A percentile compares a stretch with the other conserved stretches of the same genome.
phyloP scores from a whole-genome alignment of 306 rosid genomes.

The Corylus americana region DNA sequence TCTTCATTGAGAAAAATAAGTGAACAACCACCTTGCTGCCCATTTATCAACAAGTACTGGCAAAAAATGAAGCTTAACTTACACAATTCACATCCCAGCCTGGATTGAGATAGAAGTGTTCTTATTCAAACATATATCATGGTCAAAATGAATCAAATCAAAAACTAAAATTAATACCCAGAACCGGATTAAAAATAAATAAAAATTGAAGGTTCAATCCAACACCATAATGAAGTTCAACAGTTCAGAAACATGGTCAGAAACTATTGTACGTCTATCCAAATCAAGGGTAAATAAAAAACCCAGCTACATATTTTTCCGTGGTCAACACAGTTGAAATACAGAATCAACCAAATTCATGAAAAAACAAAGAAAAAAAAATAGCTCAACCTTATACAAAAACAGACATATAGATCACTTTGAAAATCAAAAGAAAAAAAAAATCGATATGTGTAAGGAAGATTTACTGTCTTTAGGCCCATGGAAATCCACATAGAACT shows the following conservation, averaged over 20 bases:
- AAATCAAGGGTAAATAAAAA: conserved; percentile 3
- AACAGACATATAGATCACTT: neutral
- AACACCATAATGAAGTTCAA: conserved; percentile 9
- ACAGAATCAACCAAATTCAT: conserved; percentile 6
- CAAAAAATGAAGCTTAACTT: neutral
- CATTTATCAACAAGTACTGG: conserved; percentile 22
- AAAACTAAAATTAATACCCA: neutral
- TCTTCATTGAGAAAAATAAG: conserved; percentile 24
- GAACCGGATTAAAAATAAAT: neutral
- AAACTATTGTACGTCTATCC: conserved; percentile 24
- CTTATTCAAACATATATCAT: neutral
- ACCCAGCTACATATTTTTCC: conserved; percentile 17
- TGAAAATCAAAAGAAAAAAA: conserved; percentile 1
- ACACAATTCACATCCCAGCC: conserved; percentile 6
- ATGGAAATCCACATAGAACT: conserved; percentile 72
- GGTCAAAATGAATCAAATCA: neutral
- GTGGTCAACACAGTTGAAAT: neutral
- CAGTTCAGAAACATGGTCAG: conserved; percentile 20
- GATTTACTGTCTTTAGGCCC: conserved; percentile 81
- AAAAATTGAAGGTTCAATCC: neutral
- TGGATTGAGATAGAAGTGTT: neutral
- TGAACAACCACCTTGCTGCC: conserved; percentile 28
- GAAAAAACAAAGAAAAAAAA: neutral
- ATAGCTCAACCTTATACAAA: neutral
- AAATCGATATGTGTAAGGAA: conserved; percentile 27